Percentiles rank a stretch among this genome's conserved stretches.
Evolutionary conservation across 2,329 filamentous ascomycete genomes (phyloP).

Genomic region (Colletotrichum viniferum): DNA sequence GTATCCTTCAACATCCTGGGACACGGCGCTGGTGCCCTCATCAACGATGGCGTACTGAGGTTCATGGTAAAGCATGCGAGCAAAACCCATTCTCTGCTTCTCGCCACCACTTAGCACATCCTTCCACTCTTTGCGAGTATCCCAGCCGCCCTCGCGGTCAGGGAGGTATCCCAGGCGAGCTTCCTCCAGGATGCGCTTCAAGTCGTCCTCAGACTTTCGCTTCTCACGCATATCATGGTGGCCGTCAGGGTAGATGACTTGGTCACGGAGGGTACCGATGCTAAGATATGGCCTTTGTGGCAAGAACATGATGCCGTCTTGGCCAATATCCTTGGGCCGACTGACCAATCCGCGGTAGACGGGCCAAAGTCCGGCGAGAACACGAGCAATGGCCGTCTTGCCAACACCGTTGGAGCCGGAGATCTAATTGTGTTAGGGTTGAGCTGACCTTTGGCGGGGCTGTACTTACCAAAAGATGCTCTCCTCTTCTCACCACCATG

Average conservation of each 20-base stretch:
- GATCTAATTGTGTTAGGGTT: conserved; percentile 53
- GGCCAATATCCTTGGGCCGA: conserved; percentile 77
- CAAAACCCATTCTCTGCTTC: conserved; percentile 94
- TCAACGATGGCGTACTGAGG: conserved; percentile 94
- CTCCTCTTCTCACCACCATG: conserved; percentile 86
- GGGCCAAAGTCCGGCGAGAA: conserved; percentile 93
- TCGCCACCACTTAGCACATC: conserved; percentile 96
- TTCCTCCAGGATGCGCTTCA: conserved; percentile 79
- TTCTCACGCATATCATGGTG: conserved; percentile 91
- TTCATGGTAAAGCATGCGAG: conserved; percentile 90
- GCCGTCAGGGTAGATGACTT: conserved; percentile 97
- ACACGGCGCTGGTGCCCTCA: conserved; percentile 93
- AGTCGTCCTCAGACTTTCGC: conserved; percentile 76
- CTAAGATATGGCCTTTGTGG: conserved; percentile 92
- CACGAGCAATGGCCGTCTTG: conserved; percentile 85
- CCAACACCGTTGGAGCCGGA: conserved; percentile 95
- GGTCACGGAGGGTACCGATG: conserved; percentile 90
- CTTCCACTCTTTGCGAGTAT: conserved; percentile 97
- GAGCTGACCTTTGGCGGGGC: not conserved
- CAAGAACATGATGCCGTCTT: conserved; percentile 97
- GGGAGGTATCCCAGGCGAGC: conserved; percentile 88
- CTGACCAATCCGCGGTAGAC: conserved; percentile 93
- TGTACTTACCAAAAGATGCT: conserved; percentile 75
- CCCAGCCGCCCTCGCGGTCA: conserved; percentile 93
- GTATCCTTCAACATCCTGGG: conserved; percentile 90